phyloP scores from a whole-genome alignment of 352 stramenopile genomes.

The Pythium angustatum region DNA sequence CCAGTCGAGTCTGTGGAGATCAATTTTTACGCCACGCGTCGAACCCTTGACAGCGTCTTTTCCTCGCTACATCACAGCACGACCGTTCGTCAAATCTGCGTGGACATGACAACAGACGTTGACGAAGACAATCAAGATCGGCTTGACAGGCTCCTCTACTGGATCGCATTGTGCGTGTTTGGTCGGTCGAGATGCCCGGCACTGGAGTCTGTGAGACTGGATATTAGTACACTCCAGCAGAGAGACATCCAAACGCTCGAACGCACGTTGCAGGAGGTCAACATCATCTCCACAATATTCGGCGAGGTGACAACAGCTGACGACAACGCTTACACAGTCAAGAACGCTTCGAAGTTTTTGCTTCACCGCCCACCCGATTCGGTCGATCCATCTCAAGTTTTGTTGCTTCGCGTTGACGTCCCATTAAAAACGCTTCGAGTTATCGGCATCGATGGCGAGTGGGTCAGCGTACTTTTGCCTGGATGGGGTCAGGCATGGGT shows the following conservation, averaged over 20 bases:
- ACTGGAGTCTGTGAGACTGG: too few species aligned
- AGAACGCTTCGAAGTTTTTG: background rate
- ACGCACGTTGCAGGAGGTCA: background rate
- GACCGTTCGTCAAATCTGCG: background rate
- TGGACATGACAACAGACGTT: too few species aligned
- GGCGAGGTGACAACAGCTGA: background rate
- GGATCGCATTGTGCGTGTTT: background rate
- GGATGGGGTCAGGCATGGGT: slow-evolving; percentile 2
- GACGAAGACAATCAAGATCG: background rate
- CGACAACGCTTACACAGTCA: too few species aligned
- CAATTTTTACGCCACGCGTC: background rate
- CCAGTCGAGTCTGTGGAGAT: background rate
- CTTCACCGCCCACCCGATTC: background rate
- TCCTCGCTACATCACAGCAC: background rate
- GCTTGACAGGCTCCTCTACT: background rate
- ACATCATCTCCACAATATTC: background rate
- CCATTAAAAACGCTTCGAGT: background rate
- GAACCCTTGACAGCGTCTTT: slow-evolving; percentile 1
- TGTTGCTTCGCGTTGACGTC: background rate
- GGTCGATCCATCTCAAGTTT: background rate
- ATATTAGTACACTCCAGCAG: too few species aligned
- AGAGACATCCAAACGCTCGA: background rate
- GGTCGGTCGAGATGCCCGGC: background rate
- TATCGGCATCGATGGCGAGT: background rate
- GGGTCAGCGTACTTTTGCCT: background rate